Conservation (phyloP, 352 stramenopile genomes). For the Pythium aquatile region DNA sequence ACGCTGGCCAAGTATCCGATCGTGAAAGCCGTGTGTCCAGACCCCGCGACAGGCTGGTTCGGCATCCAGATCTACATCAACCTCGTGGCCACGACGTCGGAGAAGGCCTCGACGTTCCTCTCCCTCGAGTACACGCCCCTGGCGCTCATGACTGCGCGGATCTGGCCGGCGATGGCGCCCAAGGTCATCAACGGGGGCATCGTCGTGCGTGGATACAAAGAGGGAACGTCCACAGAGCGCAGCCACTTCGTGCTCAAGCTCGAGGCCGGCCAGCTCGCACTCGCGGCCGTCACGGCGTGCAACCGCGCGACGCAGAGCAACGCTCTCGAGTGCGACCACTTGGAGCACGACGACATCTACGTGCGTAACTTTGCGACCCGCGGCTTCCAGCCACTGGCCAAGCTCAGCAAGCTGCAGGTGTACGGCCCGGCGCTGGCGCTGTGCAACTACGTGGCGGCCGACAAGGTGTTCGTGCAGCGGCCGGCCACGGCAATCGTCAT, state of each 20-base stretch:
- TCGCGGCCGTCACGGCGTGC: slow-evolving; percentile 15
- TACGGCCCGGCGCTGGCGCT: slow-evolving; percentile 16
- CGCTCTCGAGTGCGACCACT: slow-evolving; percentile 21
- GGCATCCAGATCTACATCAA: slow-evolving; percentile 24
- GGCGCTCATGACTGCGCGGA: slow-evolving; percentile 16
- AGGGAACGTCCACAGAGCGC: slow-evolving; percentile 22
- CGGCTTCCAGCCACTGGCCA: slow-evolving; percentile 15
- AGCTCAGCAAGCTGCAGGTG: slow-evolving; percentile 21
- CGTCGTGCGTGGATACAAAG: slow-evolving; percentile 15
- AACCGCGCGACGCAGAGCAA: slow-evolving; percentile 25
- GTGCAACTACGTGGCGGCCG: slow-evolving; percentile 24
- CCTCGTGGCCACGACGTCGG: slow-evolving; percentile 23
- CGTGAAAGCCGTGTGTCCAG: background rate
- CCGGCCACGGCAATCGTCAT: slow-evolving; percentile 17
- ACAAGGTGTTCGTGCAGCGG: slow-evolving; percentile 21
- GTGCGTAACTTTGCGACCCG: slow-evolving; percentile 16
- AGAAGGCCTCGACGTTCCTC: slow-evolving; percentile 24
- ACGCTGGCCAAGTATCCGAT: background rate
- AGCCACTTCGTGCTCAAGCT: slow-evolving; percentile 16
- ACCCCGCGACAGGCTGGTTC: slow-evolving; percentile 12
- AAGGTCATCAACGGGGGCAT: slow-evolving; percentile 6
- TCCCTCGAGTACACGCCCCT: slow-evolving; percentile 21
- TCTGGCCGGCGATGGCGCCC: slow-evolving; percentile 11
- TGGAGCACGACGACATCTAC: slow-evolving; percentile 19
- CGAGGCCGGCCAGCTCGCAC: slow-evolving; percentile 14